phyloP scores from a whole-genome alignment of 441 rosid genomes.

The Arabidopsis hybrid region DNA sequence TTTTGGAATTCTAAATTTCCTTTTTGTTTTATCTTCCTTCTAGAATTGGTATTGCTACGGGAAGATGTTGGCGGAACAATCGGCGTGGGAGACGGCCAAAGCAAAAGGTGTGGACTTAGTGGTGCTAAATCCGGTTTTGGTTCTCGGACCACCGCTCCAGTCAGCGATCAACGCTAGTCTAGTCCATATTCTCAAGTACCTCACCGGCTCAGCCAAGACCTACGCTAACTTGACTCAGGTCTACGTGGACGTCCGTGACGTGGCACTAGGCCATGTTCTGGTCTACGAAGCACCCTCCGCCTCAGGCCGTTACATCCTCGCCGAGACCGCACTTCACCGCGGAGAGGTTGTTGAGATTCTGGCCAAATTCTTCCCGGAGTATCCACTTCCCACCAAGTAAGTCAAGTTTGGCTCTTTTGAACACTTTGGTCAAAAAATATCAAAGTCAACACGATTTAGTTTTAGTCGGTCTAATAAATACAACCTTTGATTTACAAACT shows the following conservation, averaged over 20 bases:
- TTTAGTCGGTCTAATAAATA: conserved; percentile 8
- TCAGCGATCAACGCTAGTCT: conserved; percentile 79
- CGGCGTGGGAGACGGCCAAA: conserved; percentile 75
- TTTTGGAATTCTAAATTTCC: background rate
- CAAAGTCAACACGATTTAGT: conserved; percentile 39
- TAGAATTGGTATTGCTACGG: conserved; percentile 96
- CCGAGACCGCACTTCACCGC: conserved; percentile 85
- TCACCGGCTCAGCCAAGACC: conserved; percentile 88
- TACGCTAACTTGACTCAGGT: conserved; percentile 85
- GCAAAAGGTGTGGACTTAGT: conserved; percentile 85
- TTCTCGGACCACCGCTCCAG: conserved; percentile 87
- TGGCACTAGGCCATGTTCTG: conserved; percentile 79
- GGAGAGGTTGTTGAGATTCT: conserved; percentile 90
- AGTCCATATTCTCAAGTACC: conserved; percentile 80
- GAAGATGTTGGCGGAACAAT: conserved; percentile 82
- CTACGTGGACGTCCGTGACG: conserved; percentile 82
- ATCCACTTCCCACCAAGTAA: conserved; percentile 92
- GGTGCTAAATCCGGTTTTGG: conserved; percentile 80
- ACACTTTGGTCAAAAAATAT: conserved; percentile 23
- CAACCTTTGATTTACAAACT: conserved; percentile 23
- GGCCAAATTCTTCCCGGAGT: conserved; percentile 81
- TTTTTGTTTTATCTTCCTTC: background rate
- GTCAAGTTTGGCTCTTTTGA: conserved; percentile 30
- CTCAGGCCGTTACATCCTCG: conserved; percentile 83
- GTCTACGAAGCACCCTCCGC: conserved; percentile 76